Base-by-base conservation (phyloP, 176 grass and related monocot genomes). In the Avena eriantha region DNA sequence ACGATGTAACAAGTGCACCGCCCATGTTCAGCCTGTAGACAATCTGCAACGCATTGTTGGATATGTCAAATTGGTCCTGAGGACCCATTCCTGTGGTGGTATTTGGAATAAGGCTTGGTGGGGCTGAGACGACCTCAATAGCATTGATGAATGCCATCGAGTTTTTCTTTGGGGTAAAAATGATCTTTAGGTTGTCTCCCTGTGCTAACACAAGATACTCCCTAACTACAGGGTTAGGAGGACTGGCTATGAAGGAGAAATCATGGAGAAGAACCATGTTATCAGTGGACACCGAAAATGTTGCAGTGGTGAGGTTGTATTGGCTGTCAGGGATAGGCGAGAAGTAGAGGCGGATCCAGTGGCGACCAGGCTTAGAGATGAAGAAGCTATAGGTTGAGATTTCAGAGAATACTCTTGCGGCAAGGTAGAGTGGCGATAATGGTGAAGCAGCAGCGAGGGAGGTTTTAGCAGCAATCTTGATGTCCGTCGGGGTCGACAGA, bases 131-230 rank as follows among this genome's bases (percentile, higher is more conserved):
- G 31, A 95, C 63, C 78, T 98, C 96, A 83, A 98, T 91, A 19
- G 96, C 93, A 87, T 98, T 98, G 88, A 98, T 77, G 87, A 98
- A 98, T 79, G 96, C 93, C 15, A 86, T 50, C 14, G 96, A 95
- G 11, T 89, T 88, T 41, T 95, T 92, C 66, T 92, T 86, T 47
- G 96, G 96, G 79, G 81, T 76, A 66, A 98, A 95, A 41, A 83
- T 69, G 77, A 95, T 90, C 39, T 93, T 95, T 67, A 95, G 46
- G 77, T n/a, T 93, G 75, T 93, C 83, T 71, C 48, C 75, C 47
- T 85, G 73, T 76, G 91, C 84, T 60, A 22, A 26, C 15, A 98
- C 85, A 59, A 98, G 34, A 60, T 98, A 98, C 75, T 98, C 93
- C 83, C 84, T 93, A 51, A 98, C 45, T 35, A 95, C 33, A 2